Evolutionary conservation across 2,329 filamentous ascomycete species (phyloP), one percentile per base, ranked within the genome.

Genomic region (Gnomoniopsis smithogilvyi): DNA sequence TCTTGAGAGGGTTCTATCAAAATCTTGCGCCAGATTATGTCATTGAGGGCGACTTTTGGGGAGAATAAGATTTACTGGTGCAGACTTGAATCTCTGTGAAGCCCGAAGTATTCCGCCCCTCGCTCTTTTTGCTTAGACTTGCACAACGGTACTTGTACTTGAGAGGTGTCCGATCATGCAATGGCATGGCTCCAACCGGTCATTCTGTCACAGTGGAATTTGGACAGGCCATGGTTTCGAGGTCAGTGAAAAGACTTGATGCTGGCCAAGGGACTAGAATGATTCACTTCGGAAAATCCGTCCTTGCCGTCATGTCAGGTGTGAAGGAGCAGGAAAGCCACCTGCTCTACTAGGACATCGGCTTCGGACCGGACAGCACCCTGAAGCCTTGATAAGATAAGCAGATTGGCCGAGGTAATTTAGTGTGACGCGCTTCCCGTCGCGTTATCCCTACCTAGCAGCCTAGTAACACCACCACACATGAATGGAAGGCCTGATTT

Each of bases 401-500:
- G 36, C 36, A 41, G 4, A 41, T n/a, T 41, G 43, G 43, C 43
- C n/a, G 43, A 46, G 43, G 43, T n/a, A 22, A n/a, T 7, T 46
- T 11, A 4, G n/a, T 21, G 17, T 10, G 43, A 46, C 43, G 43
- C 43, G 43, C n/a, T 22, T 46, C n/a, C 26, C 12, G 52, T 43
- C 52, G 52, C 52, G 45, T 48, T 21, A 54, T 54, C 52, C 52
- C 52, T 54, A 54, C 41, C 41, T 45, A n/a, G 41, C 30, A n/a
- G 17, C 19, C 43, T 47, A 26, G 12, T 46, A 19, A 6, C 14
- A 46, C 43, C 7, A 46, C 4, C 26, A 30, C n/a, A n/a, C n/a
- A 30, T 8, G 8, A 30, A 30, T 30, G 26, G 26, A 30, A 30
- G 26, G 26, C 26, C 26, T 30, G 26, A 45, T 34, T 45, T 53